A percentile compares a stretch with the other conserved stretches of the same genome.
Evolutionary conservation across 1,284 basidiomycete genomes (phyloP).

Genomic region (Puccinia polysora): DNA sequence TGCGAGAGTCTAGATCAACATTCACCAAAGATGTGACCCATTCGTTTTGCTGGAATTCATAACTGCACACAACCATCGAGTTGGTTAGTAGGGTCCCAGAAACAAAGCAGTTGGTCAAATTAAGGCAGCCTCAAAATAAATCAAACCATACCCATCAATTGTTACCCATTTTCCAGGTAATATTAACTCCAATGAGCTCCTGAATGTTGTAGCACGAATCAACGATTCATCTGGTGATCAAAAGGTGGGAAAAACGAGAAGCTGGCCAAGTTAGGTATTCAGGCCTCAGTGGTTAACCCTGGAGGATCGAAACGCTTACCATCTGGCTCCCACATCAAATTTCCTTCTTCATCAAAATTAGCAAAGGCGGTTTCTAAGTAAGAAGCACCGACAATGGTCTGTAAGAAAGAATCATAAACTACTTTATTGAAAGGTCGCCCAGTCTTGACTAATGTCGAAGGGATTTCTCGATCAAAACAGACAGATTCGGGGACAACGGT

Average conservation of each 20-base stretch:
- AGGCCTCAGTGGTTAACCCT: not conserved
- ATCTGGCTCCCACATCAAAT: conserved; percentile 70
- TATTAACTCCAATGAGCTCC: conserved; percentile 72
- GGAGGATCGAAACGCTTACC: conserved; percentile 55
- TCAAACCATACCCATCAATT: conserved; percentile 70
- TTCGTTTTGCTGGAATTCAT: conserved; percentile 87
- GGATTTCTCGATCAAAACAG: conserved; percentile 36
- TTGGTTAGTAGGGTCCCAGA: not conserved
- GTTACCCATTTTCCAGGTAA: conserved; percentile 75
- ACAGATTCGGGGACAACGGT: conserved; percentile 23
- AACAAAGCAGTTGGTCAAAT: too few species aligned
- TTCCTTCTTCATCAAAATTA: conserved; percentile 82
- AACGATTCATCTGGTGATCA: conserved; percentile 14
- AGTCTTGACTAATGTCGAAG: conserved; percentile 30
- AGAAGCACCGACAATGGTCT: conserved; percentile 75
- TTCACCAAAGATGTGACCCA: conserved; percentile 74
- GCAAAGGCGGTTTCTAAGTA: conserved; percentile 72
- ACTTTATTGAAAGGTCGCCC: conserved; percentile 75
- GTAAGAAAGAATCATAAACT: conserved; percentile 74
- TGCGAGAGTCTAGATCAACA: conserved; percentile 76
- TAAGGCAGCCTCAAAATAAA: not conserved
- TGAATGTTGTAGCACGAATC: conserved; percentile 33
- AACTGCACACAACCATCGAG: conserved; percentile 50
- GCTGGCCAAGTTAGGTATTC: not conserved
- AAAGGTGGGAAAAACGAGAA: not conserved